Conservation (phyloP, 371 early-diverging fungal genomes). For the Thermomucor indicae-seudaticae region DNA sequence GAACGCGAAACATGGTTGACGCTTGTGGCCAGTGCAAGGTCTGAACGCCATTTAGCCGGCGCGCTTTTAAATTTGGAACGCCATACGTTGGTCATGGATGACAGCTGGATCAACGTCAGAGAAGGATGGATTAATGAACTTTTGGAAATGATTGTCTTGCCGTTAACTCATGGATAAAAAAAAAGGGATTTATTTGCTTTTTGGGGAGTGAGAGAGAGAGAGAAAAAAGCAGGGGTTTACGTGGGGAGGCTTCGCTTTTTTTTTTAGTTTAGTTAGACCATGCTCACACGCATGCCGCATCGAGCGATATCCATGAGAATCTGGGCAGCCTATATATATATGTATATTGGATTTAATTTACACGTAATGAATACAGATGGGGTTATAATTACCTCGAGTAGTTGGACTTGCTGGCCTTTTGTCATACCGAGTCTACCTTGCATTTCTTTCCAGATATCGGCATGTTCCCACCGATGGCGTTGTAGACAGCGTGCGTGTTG, state of each 20-base stretch:
- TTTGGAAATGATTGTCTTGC: constrained; percentile 41
- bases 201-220: not conserved
- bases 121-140: constrained; percentile 42
- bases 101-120: constrained; percentile 23
- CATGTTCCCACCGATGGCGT: constrained; percentile 37
- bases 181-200: not conserved
- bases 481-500: constrained; percentile 35
- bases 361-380: not conserved
- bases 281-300: constrained; percentile 38
- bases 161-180: constrained; percentile 31
- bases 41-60: constrained; percentile 44
- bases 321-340: constrained; percentile 40
- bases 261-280: constrained; percentile 11
- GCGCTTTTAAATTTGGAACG: constrained; percentile 42
- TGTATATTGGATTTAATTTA: not conserved
- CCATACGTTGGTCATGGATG: constrained; percentile 44
- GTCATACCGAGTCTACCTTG: constrained; percentile 18
- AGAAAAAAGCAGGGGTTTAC: too few relatives aligned
- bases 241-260: not conserved
- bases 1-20: constrained; percentile 50
- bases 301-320: constrained; percentile 50
- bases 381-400: constrained; percentile 33
- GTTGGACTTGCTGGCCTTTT: constrained; percentile 43
- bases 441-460: constrained; percentile 20
- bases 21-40: constrained; percentile 34